These are phyloP conservation scores for Debaryomyces prosopidis DNA, from an alignment of 805 yeast genomes.

Conservation along the genomic window DNA sequence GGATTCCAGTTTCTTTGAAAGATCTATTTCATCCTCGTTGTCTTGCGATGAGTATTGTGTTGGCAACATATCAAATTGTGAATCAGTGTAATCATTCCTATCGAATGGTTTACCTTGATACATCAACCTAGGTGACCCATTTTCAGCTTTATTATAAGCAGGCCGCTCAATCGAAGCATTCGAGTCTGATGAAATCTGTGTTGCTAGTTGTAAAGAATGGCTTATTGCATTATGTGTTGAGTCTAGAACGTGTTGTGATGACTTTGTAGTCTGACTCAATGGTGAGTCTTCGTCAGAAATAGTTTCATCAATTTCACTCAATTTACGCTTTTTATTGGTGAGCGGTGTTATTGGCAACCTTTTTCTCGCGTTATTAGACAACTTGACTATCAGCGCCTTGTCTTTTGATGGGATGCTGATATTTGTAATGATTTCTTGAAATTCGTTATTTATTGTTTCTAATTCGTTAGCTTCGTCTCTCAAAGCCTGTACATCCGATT, in stretches of 20 bases:
- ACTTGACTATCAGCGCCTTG: neutral
- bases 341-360: neutral
- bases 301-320: neutral
- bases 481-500: neutral
- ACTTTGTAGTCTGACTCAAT: neutral
- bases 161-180: neutral
- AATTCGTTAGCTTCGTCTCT: neutral
- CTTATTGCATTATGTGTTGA: neutral
- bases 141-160: neutral
- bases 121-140: neutral
- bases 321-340: neutral
- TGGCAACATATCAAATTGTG: constrained; percentile 20
- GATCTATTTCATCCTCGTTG: neutral
- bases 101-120: neutral
- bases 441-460: neutral
- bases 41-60: constrained; percentile 29
- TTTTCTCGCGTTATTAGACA: neutral
- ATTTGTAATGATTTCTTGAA: neutral
- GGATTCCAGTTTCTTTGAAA: neutral
- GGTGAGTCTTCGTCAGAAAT: neutral
- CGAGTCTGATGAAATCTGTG: constrained; percentile 7
- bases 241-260: neutral
- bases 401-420: neutral
- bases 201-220: constrained; percentile 2
- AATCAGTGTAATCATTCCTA: constrained; percentile 4